Percentiles rank a stretch among this genome's conserved stretches.
These are phyloP conservation scores for Erodium texanum DNA, from an alignment of 441 rosid species.

Conservation along the genomic window DNA sequence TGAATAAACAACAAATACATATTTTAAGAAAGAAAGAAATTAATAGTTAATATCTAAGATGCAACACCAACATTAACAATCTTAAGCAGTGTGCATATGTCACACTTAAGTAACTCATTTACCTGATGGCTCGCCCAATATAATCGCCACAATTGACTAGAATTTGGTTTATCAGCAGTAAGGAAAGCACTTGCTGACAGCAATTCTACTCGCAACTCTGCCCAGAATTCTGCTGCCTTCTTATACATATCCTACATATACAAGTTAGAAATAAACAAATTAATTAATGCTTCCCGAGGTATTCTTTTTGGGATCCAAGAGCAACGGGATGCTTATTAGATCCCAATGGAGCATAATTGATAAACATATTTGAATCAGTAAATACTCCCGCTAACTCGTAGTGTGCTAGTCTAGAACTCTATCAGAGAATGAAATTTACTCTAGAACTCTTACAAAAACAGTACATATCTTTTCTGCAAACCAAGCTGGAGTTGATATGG, in stretches of 20 bases:
- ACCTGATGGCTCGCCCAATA: constrained; percentile 99
- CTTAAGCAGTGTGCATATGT: constrained; percentile 7
- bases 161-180: constrained; percentile 62
- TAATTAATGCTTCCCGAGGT: neutral
- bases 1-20: constrained; percentile 7
- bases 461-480: neutral
- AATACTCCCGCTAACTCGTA: neutral
- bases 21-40: constrained; percentile 6
- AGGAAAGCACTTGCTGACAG: constrained; percentile 87
- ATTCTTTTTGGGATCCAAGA: neutral
- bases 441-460: neutral
- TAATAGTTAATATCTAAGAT: neutral
- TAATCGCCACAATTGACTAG: constrained; percentile 92
- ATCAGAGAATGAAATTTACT: neutral
- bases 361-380: neutral
- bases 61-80: constrained; percentile 1
- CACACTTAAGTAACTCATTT: constrained; percentile 21
- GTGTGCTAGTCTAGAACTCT: neutral
- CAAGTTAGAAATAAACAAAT: neutral
- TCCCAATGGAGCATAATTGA: neutral
- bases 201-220: constrained; percentile 92
- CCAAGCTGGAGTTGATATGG: neutral
- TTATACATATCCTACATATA: constrained; percentile 70
- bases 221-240: constrained; percentile 98
- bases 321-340: neutral